Percentiles rank a stretch among this genome's conserved stretches.
These are phyloP conservation scores for Trapa bicornis DNA, from an alignment of 345 rosid species.

Conservation along the genomic window DNA sequence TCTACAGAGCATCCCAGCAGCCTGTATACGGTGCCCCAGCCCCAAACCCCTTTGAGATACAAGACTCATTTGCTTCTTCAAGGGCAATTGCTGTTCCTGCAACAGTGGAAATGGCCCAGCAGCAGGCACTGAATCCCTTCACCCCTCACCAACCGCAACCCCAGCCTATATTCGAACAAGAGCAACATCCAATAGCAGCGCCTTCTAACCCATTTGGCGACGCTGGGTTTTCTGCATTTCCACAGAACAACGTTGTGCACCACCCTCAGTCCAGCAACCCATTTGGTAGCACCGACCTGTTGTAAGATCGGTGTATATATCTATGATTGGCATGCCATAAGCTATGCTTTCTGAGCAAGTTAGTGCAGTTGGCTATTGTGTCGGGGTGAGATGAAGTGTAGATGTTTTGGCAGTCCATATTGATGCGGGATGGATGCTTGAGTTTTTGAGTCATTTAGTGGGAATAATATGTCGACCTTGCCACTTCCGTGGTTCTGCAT, in stretches of 20 bases:
- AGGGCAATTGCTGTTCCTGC: slow-evolving; percentile 37
- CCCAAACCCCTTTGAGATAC: slow-evolving; percentile 81
- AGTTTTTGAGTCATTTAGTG: not conserved
- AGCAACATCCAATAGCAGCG: slow-evolving; percentile 18
- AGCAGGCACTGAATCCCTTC: slow-evolving; percentile 53
- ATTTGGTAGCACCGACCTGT: slow-evolving; percentile 60
- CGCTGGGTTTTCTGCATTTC: slow-evolving; percentile 15
- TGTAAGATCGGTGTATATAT: slow-evolving; percentile 15
- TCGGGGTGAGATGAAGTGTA: too few species aligned
- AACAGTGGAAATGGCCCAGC: slow-evolving; percentile 47
- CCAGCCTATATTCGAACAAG: slow-evolving; percentile 26
- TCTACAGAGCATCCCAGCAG: slow-evolving; percentile 73
- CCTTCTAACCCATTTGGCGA: slow-evolving; percentile 7
- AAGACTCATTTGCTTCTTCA: slow-evolving; percentile 57
- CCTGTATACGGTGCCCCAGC: slow-evolving; percentile 74
- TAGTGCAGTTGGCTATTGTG: too few species aligned
- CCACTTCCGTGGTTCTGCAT: too few species aligned
- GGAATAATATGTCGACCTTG: too few species aligned
- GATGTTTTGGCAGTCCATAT: not conserved
- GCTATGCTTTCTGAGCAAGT: too few species aligned
- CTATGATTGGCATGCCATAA: too few species aligned
- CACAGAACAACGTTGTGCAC: slow-evolving; percentile 12
- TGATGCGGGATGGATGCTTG: not conserved
- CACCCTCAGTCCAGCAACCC: slow-evolving; percentile 57
- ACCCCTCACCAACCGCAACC: slow-evolving; percentile 43